These are phyloP conservation scores for Colletotrichum cereale DNA, from an alignment of 2,329 filamentous ascomycete species.

Conservation along the genomic window DNA sequence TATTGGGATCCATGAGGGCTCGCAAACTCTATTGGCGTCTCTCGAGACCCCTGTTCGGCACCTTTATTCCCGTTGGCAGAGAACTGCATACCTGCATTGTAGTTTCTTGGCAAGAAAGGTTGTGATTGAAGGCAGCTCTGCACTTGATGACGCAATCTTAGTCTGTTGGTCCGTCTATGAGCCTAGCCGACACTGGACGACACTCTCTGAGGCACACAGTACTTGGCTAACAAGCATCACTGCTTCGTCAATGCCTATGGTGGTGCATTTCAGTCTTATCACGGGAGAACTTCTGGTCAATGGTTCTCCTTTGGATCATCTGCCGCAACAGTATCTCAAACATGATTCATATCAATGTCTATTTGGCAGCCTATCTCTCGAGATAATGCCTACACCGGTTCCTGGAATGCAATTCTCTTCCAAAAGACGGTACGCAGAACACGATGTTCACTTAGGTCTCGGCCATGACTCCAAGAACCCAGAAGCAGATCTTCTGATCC, in stretches of 20 bases:
- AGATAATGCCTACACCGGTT: conserved; percentile 56
- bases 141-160: conserved; percentile 1
- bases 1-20: conserved; percentile 51
- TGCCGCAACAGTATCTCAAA: conserved; percentile 59
- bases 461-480: background rate
- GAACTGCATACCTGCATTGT: background rate
- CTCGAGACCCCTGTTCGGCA: background rate
- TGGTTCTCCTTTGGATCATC: conserved; percentile 59
- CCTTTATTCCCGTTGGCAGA: conserved; percentile 14
- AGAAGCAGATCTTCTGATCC: background rate
- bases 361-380: conserved; percentile 57
- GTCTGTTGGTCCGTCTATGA: conserved; percentile 1
- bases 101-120: background rate
- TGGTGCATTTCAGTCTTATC: conserved; percentile 63
- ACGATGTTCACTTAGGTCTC: conserved; percentile 43
- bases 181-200: background rate
- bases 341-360: conserved; percentile 56
- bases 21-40: background rate
- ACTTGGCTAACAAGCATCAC: conserved; percentile 9
- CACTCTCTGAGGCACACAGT: background rate
- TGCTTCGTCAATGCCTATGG: conserved; percentile 26
- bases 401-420: conserved; percentile 57
- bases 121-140: background rate
- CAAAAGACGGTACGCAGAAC: conserved; percentile 46
- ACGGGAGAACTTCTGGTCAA: conserved; percentile 65